Conservation (phyloP, 1,284 basidiomycete species). For the Puccinia horiana region DNA sequence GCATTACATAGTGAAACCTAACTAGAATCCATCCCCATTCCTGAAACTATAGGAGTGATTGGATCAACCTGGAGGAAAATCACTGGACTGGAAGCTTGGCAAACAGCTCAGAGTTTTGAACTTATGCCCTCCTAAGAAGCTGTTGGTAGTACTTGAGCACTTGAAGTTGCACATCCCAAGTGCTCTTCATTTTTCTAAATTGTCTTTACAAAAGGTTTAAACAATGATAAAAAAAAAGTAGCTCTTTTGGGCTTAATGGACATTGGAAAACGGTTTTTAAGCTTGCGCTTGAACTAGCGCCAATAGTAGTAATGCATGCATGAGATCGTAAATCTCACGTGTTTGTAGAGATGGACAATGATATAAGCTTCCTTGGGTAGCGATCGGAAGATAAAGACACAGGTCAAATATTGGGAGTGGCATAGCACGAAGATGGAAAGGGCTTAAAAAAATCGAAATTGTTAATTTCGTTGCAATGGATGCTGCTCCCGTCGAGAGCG, state of each 20-base stretch:
- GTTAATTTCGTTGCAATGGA: neutral
- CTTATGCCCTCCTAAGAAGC: no score
- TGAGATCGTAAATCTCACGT: neutral
- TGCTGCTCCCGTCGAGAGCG: constrained; percentile 5
- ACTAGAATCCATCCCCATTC: no score
- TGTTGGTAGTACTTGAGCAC: neutral
- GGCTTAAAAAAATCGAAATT: constrained; percentile 19
- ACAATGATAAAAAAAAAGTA: neutral
- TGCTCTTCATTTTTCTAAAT: neutral
- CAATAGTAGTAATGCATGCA: neutral
- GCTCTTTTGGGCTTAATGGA: neutral
- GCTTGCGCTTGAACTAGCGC: neutral
- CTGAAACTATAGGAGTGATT: no score
- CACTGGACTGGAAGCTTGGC: no score
- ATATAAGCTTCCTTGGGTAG: neutral
- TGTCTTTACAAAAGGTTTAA: neutral
- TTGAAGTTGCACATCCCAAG: neutral
- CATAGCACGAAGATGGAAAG: constrained; percentile 17
- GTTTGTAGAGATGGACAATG: neutral
- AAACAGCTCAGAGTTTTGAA: no score
- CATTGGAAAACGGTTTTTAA: neutral
- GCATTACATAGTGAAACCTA: no score
- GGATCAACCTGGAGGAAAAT: no score
- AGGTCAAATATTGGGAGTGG: neutral
- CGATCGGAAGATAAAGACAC: neutral